A percentile compares a stretch with the other conserved stretches of the same genome.
phyloP scores from a whole-genome alignment of 371 early-diverging fungal genomes.

The Rhizopus delemar region DNA sequence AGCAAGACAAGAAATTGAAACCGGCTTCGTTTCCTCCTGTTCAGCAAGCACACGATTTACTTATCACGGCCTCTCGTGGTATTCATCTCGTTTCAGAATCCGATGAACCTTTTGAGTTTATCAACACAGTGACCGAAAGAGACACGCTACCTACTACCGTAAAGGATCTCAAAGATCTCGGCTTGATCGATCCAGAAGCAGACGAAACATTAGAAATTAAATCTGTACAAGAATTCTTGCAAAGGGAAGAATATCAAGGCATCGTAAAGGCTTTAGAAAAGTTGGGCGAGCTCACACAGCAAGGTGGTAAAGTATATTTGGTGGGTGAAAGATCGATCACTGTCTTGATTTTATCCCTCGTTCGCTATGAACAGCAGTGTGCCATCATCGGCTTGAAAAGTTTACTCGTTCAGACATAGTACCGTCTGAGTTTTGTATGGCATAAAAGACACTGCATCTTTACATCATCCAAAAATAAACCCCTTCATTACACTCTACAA shows the following conservation, averaged over 20 bases:
- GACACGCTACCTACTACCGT: constrained; percentile 7
- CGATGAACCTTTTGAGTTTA: constrained; percentile 25
- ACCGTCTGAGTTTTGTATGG: neutral
- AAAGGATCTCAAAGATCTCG: constrained; percentile 14
- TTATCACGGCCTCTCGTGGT: constrained; percentile 10
- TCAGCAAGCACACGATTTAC: constrained; percentile 6
- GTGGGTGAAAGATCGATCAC: constrained; percentile 14
- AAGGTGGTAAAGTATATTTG: constrained; percentile 16
- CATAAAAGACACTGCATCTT: neutral
- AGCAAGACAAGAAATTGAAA: neutral
- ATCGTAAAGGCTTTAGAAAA: constrained; percentile 15
- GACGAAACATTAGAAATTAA: constrained; percentile 7
- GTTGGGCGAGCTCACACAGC: neutral
- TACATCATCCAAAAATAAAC: neutral
- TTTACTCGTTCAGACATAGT: constrained; percentile 22
- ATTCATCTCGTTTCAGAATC: constrained; percentile 23
- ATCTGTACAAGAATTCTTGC: constrained; percentile 8
- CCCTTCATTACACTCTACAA: neutral
- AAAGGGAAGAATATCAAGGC: constrained; percentile 5
- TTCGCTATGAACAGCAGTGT: constrained; percentile 12
- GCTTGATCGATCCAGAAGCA: constrained; percentile 5
- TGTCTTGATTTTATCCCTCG: constrained; percentile 19
- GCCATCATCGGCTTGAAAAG: constrained; percentile 28
- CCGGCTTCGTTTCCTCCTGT: constrained; percentile 9
- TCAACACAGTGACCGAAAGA: constrained; percentile 7